Evolutionary conservation across 768 basidiomycete genomes (phyloP), one percentile per base, ranked within the genome.

Genomic region (Lactarius vividus): DNA sequence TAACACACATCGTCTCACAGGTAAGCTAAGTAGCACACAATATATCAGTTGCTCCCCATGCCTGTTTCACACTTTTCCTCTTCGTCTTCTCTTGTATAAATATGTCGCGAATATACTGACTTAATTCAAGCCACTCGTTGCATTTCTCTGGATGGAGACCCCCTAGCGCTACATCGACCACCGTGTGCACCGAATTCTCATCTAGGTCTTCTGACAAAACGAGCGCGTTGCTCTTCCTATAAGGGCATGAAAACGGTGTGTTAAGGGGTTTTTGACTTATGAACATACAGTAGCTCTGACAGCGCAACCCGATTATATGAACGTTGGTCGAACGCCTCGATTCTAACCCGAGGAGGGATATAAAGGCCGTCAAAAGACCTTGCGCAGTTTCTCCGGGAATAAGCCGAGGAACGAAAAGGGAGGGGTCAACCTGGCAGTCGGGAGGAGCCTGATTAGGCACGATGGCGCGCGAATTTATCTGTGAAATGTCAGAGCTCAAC

Each of bases 381-480:
- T 72, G 72, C 10, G n/a, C 16, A 9, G 68, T 66, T 53, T 73
- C 72, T 23, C 72, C 72, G 0, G 18, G 33, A 7, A 71, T 20
- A 60, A 65, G 54, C 0, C 64, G 33, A 39, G 64, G 64, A 2
- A 39, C 33, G 26, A 61, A 29, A 2, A 31, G 8, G 3, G 42
- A 20, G 0, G 59, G 13, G 7, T 49, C 54, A 18, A 61, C 31
- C 31, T 29, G 3, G 53, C 4, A 61, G 8, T 49, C 33, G 1
- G 26, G 4, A 37, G 64, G 33, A 2, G 15, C 7, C 28, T 6
- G 37, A 7, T 46, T 4, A n/a, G 18, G 42, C 6, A 56, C 57
- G 9, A 55, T 39, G 20, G 28, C 26, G 13, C 33, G 26, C 0
- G 37, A 61, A 29, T 65, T 44, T 31, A 61, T 57, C 64, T 65